A percentile compares a stretch with the other conserved stretches of the same genome.
phyloP scores from a whole-genome alignment of 768 basidiomycete genomes.

The Lactarius quietus region DNA sequence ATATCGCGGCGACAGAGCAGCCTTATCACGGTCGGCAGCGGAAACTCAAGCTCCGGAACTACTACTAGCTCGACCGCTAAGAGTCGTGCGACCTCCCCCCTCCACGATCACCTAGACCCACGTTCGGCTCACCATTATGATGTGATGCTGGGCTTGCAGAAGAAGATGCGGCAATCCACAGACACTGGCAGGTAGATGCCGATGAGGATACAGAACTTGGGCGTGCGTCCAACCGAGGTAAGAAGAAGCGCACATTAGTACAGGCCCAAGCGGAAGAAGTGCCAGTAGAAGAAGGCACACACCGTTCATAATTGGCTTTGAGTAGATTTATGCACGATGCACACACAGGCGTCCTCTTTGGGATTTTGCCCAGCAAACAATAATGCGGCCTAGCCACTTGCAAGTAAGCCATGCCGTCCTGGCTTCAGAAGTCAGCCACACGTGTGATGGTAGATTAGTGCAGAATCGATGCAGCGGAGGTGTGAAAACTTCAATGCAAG shows the following conservation, averaged over 20 bases:
- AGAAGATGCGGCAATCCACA: conserved; percentile 35
- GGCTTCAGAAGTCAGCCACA: too few species aligned
- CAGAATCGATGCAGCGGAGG: too few species aligned
- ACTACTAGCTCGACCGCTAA: conserved; percentile 25
- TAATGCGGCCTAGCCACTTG: too few species aligned
- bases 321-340: too few species aligned
- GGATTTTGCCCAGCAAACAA: too few species aligned
- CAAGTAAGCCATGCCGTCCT: too few species aligned
- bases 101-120: conserved; percentile 61
- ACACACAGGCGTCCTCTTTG: too few species aligned
- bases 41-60: conserved; percentile 33
- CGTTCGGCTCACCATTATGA: conserved; percentile 59
- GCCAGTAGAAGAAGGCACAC: conserved; percentile 32
- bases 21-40: conserved; percentile 39
- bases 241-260: conserved; percentile 45
- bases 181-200: conserved; percentile 33
- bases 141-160: conserved; percentile 49
- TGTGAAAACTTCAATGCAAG: too few species aligned
- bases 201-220: conserved; percentile 38
- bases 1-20: conserved; percentile 47
- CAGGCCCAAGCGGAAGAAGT: conserved; percentile 33
- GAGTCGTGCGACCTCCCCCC: conserved; percentile 37
- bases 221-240: conserved; percentile 44
- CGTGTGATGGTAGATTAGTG: too few species aligned
- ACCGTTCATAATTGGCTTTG: too few species aligned